Evolutionary conservation across 345 rosid species (phyloP).

Genomic region (Arabis hirsuta): DNA sequence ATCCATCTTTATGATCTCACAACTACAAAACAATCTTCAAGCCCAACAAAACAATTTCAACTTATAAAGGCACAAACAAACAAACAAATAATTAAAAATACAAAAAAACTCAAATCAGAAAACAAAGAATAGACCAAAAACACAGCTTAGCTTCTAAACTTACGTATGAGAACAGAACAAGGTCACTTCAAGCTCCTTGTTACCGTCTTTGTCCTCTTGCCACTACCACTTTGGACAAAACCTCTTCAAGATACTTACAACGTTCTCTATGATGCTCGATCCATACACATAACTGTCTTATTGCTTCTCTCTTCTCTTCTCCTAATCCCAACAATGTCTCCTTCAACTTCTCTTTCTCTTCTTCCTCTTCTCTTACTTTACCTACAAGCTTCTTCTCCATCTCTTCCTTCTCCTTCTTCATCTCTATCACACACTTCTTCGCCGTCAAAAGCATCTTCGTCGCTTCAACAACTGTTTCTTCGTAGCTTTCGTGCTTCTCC

Average conservation of each 20-base stretch:
- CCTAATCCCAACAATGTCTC: constrained; percentile 55
- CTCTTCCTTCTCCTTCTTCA: constrained; percentile 46
- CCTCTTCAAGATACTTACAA: constrained; percentile 48
- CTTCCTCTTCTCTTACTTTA: constrained; percentile 52
- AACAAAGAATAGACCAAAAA: background rate
- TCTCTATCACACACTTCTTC: constrained; percentile 53
- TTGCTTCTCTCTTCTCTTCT: constrained; percentile 85
- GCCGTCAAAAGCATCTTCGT: constrained; percentile 51
- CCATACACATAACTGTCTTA: constrained; percentile 83
- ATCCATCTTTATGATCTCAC: constrained; percentile 26
- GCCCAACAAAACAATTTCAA: constrained; percentile 1
- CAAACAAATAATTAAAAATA: constrained; percentile 7
- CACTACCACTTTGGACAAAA: constrained; percentile 35
- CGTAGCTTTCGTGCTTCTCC: constrained; percentile 46
- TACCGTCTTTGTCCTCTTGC: constrained; percentile 40
- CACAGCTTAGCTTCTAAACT: constrained; percentile 28
- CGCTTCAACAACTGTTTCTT: constrained; percentile 49
- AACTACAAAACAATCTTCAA: constrained; percentile 28
- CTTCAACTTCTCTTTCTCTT: constrained; percentile 57
- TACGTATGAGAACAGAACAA: constrained; percentile 10
- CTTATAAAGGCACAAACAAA: constrained; percentile 9
- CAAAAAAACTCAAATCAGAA: background rate
- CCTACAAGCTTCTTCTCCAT: constrained; percentile 51
- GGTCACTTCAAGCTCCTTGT: constrained; percentile 26
- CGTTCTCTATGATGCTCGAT: constrained; percentile 75